These are phyloP conservation scores for Phanerodontia chrysosporium DNA, from an alignment of 768 basidiomycete species.

Conservation along the genomic window DNA sequence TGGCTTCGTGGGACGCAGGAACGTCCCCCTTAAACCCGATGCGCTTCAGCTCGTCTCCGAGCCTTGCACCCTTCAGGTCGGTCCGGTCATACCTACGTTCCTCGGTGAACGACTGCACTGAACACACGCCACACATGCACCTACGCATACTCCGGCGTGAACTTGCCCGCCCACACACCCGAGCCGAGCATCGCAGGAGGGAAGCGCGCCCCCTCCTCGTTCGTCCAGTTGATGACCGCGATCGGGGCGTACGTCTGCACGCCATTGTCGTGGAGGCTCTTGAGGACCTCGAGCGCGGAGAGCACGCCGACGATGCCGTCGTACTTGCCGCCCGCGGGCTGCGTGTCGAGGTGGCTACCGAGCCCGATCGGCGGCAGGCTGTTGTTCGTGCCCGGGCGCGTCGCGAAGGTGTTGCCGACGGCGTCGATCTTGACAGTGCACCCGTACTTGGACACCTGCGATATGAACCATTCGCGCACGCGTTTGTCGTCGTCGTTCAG, in stretches of 20 bases:
- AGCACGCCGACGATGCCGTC: neutral
- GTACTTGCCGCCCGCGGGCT: neutral
- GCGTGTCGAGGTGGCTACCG: neutral
- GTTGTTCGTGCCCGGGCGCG: neutral
- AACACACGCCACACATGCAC: too few relatives aligned
- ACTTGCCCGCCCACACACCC: neutral
- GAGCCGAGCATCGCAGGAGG: neutral
- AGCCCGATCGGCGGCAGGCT: neutral
- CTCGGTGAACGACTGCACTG: too few relatives aligned
- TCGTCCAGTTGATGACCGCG: neutral
- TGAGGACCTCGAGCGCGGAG: neutral
- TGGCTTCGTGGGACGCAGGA: neutral
- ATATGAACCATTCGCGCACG: neutral
- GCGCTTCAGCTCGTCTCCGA: neutral
- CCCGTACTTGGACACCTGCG: neutral
- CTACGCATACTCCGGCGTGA: neutral
- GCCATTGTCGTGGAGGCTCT: neutral
- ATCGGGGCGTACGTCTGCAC: neutral
- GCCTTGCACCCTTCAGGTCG: neutral
- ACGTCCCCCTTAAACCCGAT: neutral
- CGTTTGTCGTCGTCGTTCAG: neutral
- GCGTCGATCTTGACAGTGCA: neutral
- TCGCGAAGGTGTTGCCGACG: neutral
- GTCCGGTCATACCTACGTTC: neutral
- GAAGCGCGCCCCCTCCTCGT: neutral